phyloP scores from a whole-genome alignment of 192 early-diverging fungal species.

The Backusella psychrophila region DNA sequence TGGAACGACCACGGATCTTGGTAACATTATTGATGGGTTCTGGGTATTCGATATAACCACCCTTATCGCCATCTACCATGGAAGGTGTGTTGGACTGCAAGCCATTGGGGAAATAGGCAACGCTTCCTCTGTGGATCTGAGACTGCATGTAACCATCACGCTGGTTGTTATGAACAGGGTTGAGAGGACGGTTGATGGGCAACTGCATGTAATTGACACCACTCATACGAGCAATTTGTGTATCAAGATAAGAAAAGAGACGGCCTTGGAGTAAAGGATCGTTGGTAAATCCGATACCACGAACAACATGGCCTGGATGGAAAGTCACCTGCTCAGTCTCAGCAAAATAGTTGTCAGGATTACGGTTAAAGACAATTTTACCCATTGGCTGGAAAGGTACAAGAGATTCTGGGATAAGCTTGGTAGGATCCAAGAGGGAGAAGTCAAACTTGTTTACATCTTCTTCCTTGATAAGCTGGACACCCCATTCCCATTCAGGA shows the following conservation, averaged over 20 bases:
- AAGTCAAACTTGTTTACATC: constrained; percentile 37
- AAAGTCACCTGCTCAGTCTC: constrained; percentile 49
- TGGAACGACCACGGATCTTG: constrained; percentile 16
- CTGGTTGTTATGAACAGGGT: constrained; percentile 43
- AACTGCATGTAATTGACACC: constrained; percentile 42
- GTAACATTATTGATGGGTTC: constrained; percentile 13
- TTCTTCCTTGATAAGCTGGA: constrained; percentile 38
- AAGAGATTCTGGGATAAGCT: constrained; percentile 44
- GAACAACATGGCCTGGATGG: constrained; percentile 37
- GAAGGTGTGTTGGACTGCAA: constrained; percentile 11
- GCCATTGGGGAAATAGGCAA: constrained; percentile 31
- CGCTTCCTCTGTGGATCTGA: constrained; percentile 27
- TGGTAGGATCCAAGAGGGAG: constrained; percentile 47
- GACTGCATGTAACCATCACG: constrained; percentile 41
- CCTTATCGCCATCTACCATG: constrained; percentile 13
- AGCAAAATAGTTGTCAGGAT: constrained; percentile 44
- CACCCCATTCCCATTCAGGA: constrained; percentile 43
- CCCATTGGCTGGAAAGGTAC: constrained; percentile 40
- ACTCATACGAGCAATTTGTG: constrained; percentile 40
- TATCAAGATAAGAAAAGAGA: constrained; percentile 47
- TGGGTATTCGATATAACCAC: constrained; percentile 23
- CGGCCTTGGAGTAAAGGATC: constrained; percentile 49
- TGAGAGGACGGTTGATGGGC: constrained; percentile 46
- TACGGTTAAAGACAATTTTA: constrained; percentile 43
- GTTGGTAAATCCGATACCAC: constrained; percentile 42